Conservation (phyloP, 345 rosid genomes). For the Camelina neglecta region DNA sequence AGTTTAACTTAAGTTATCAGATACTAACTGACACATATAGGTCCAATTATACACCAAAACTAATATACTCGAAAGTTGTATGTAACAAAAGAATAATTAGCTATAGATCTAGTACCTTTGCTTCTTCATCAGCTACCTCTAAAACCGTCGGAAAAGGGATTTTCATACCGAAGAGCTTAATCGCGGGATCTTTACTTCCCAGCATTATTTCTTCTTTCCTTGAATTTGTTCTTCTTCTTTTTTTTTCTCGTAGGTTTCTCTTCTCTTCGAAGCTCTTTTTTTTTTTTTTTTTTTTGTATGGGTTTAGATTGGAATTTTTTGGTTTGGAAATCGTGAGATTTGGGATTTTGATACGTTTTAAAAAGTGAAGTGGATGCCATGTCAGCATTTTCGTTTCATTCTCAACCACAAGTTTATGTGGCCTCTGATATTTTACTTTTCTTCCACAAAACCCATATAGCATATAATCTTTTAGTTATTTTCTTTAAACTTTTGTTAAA, state of each 20-base stretch:
- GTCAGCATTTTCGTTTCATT: slow-evolving; percentile 57
- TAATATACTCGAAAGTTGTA: neutral
- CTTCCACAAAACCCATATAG: slow-evolving; percentile 18
- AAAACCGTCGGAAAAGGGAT: slow-evolving; percentile 51
- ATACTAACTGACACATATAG: no score
- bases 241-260: neutral
- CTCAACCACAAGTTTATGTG: slow-evolving; percentile 86
- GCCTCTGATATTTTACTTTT: slow-evolving; percentile 57
- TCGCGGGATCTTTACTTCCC: slow-evolving; percentile 57
- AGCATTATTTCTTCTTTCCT: slow-evolving; percentile 40
- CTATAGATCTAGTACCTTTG: slow-evolving; percentile 51
- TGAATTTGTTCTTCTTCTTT: slow-evolving; percentile 13
- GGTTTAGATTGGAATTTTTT: neutral
- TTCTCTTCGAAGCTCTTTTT: neutral
- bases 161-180: slow-evolving; percentile 81
- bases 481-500: slow-evolving; percentile 1
- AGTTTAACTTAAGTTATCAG: neutral
- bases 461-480: slow-evolving; percentile 8
- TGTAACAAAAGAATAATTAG: slow-evolving; percentile 20
- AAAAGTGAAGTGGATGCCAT: slow-evolving; percentile 66
- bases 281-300: slow-evolving; percentile 21
- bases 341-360: slow-evolving; percentile 64
- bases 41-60: neutral
- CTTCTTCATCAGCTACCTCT: slow-evolving; percentile 35
- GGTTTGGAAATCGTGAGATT: slow-evolving; percentile 30